A percentile compares a stretch with the other conserved stretches of the same genome.
phyloP scores from a whole-genome alignment of 2,329 filamentous ascomycete species.

The Aureobasidium pullulans region DNA sequence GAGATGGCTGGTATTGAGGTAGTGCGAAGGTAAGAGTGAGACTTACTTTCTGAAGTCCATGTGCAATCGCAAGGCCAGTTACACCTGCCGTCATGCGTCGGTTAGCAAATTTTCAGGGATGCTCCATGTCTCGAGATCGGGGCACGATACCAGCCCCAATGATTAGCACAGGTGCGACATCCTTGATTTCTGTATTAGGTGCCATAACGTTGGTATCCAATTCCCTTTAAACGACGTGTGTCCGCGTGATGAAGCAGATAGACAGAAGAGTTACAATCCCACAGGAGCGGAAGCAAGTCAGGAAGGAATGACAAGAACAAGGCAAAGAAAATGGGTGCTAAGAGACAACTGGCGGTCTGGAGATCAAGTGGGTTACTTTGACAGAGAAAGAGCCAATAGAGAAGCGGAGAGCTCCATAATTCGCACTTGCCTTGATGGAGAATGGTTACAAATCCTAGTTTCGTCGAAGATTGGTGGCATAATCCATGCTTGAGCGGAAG shows the following conservation, averaged over 20 bases:
- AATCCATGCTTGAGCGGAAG: not conserved
- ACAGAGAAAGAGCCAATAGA: not conserved
- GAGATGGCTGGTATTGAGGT: no score
- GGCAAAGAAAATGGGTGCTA: not conserved
- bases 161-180: conserved; percentile 19
- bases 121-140: not conserved
- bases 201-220: not conserved
- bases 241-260: not conserved
- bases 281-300: not conserved
- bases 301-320: not conserved
- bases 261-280: not conserved
- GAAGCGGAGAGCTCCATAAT: not conserved
- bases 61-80: conserved; percentile 22
- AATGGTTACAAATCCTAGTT: not conserved
- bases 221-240: not conserved
- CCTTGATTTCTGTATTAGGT: not conserved
- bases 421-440: not conserved
- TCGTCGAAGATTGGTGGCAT: not conserved
- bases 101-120: not conserved
- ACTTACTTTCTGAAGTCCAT: conserved; percentile 20
- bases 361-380: not conserved
- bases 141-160: conserved; percentile 19
- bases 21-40: not conserved
- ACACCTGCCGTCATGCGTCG: conserved; percentile 13
- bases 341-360: not conserved